These are phyloP conservation scores for Holtermannia corniformis DNA, from an alignment of 768 basidiomycete species.

Conservation along the genomic window DNA sequence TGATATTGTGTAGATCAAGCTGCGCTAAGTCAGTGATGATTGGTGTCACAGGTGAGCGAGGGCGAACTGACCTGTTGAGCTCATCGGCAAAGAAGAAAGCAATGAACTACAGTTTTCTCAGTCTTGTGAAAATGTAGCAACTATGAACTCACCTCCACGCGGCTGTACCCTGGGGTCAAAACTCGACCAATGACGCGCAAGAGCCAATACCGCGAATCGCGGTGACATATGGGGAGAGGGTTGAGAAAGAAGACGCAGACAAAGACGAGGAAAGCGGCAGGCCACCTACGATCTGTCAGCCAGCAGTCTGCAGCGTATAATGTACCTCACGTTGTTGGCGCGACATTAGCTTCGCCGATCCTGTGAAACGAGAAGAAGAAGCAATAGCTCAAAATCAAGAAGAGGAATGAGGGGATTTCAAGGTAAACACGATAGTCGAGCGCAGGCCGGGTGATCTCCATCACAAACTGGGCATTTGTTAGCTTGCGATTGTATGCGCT, in stretches of 20 bases:
- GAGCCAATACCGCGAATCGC: constrained; percentile 70
- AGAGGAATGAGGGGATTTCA: constrained; percentile 73
- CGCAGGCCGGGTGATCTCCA: constrained; percentile 59
- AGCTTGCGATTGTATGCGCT: neutral
- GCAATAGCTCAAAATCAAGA: constrained; percentile 61
- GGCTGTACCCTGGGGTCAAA: constrained; percentile 57
- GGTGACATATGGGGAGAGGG: constrained; percentile 61
- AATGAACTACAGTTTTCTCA: constrained; percentile 43
- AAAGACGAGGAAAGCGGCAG: constrained; percentile 61
- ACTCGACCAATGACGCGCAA: constrained; percentile 56
- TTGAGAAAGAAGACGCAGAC: constrained; percentile 55
- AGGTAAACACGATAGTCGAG: constrained; percentile 72
- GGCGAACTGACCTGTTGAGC: constrained; percentile 24
- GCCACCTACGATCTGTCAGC: constrained; percentile 29
- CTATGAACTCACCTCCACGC: constrained; percentile 58
- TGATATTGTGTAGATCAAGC: constrained; percentile 62
- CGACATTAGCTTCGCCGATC: constrained; percentile 50
- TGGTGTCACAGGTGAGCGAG: no score
- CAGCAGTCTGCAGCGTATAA: neutral
- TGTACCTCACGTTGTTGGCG: constrained; percentile 53
- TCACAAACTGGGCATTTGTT: constrained; percentile 15
- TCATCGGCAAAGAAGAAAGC: constrained; percentile 46
- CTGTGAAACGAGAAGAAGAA: constrained; percentile 75
- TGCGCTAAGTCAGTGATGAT: no score
- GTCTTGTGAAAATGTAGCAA: neutral